These are phyloP conservation scores for Penicillium sp. DNA, from an alignment of 2,329 filamentous ascomycete species.

Conservation along the genomic window DNA sequence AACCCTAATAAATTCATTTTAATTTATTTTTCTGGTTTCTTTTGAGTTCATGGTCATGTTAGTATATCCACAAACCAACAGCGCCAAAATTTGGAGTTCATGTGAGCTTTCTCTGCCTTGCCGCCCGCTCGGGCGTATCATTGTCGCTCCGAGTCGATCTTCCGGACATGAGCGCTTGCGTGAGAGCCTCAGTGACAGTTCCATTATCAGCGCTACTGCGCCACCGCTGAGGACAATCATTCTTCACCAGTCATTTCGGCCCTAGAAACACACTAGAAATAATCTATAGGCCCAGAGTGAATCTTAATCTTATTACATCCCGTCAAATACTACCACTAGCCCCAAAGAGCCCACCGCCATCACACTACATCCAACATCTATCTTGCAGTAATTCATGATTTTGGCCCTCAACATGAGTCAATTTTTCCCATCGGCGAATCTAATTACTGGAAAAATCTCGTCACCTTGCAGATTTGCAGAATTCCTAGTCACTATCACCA, in stretches of 20 bases:
- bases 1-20: not conserved
- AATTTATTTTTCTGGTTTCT: not conserved
- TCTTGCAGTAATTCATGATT: not conserved
- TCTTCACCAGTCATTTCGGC: slow-evolving; percentile 4
- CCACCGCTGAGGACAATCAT: not conserved
- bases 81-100: slow-evolving; percentile 21
- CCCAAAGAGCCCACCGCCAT: not conserved
- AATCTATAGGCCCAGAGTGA: slow-evolving; percentile 22
- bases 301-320: not conserved
- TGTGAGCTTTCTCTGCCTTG: slow-evolving; percentile 21
- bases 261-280: not conserved
- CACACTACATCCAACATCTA: not conserved
- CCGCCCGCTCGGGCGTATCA: slow-evolving; percentile 23
- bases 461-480: slow-evolving; percentile 9
- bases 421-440: not conserved
- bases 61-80: slow-evolving; percentile 21
- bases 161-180: slow-evolving; percentile 4
- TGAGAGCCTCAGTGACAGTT: not conserved
- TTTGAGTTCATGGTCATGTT: not conserved
- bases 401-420: not conserved
- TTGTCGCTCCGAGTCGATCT: slow-evolving; percentile 16
- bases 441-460: slow-evolving; percentile 1
- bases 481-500: slow-evolving; percentile 26
- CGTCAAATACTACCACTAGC: not conserved
- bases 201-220: slow-evolving; percentile 5